These are phyloP conservation scores for Saturnispora zaruensis DNA, from an alignment of 805 yeast species.

Conservation along the genomic window DNA sequence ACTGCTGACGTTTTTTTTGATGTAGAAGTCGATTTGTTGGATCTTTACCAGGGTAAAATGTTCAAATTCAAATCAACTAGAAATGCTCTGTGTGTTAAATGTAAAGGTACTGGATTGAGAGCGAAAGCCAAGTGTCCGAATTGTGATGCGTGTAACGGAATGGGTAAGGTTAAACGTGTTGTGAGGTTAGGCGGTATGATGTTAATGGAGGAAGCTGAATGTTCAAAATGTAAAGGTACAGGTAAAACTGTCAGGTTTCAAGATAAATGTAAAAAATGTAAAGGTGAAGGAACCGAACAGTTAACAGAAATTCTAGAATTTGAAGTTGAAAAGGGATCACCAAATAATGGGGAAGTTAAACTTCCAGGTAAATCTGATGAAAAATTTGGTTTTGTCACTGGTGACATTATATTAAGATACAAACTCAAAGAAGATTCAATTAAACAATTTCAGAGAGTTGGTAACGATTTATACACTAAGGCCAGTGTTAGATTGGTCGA, in stretches of 20 bases:
- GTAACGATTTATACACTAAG: constrained; percentile 55
- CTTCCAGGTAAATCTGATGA: constrained; percentile 71
- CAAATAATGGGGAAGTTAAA: constrained; percentile 50
- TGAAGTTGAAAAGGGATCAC: constrained; percentile 64
- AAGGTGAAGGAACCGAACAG: constrained; percentile 51
- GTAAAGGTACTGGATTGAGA: constrained; percentile 73
- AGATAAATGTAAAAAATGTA: constrained; percentile 72
- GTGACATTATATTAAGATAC: constrained; percentile 65
- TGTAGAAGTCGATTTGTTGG: constrained; percentile 60
- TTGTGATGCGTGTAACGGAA: constrained; percentile 68
- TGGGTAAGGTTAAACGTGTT: constrained; percentile 53
- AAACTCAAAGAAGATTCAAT: constrained; percentile 36
- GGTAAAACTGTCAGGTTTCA: constrained; percentile 55
- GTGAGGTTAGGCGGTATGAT: constrained; percentile 68
- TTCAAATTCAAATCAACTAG: constrained; percentile 67
- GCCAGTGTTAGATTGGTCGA: constrained; percentile 63
- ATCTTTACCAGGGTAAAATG: constrained; percentile 71
- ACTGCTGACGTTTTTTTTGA: constrained; percentile 66
- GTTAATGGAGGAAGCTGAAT: constrained; percentile 51
- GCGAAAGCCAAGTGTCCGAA: constrained; percentile 42
- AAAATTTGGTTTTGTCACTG: constrained; percentile 61
- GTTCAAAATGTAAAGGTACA: constrained; percentile 62
- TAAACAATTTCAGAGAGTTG: constrained; percentile 35
- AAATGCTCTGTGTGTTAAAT: constrained; percentile 59
- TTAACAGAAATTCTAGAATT: constrained; percentile 72